Evolutionary conservation across 2,329 filamentous ascomycete species (phyloP).

Genomic region (Sclerotinia sclerotiorum): DNA sequence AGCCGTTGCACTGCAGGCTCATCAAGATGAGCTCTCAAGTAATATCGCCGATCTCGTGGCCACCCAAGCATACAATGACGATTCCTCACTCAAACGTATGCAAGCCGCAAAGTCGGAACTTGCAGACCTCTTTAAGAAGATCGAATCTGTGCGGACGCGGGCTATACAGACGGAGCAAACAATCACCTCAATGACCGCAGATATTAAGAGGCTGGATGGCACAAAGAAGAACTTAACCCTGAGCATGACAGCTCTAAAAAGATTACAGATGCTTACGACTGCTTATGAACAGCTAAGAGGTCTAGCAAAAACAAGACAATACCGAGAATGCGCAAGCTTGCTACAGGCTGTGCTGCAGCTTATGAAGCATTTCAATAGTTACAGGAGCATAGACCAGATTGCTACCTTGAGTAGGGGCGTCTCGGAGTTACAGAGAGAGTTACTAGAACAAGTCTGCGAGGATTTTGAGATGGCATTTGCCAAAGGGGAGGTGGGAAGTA

Average conservation of each 20-base stretch:
- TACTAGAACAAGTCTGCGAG: constrained; percentile 97
- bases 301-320: constrained; percentile 82
- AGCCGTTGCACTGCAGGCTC: constrained; percentile 68
- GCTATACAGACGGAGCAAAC: constrained; percentile 91
- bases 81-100: constrained; percentile 87
- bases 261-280: constrained; percentile 96
- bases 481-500: constrained; percentile 74
- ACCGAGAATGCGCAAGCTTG: constrained; percentile 89
- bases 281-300: constrained; percentile 95
- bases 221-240: constrained; percentile 95
- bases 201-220: constrained; percentile 95
- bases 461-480: constrained; percentile 96
- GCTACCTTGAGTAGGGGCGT: constrained; percentile 90
- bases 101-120: constrained; percentile 88
- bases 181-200: constrained; percentile 97
- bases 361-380: constrained; percentile 98
- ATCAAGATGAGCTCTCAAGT: constrained; percentile 78
- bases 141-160: constrained; percentile 85
- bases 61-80: constrained; percentile 78
- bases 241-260: constrained; percentile 96
- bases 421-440: constrained; percentile 85
- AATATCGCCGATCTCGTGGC: constrained; percentile 72
- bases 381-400: constrained; percentile 96
- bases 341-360: constrained; percentile 94
- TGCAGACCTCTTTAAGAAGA: constrained; percentile 86